A percentile compares a stretch with the other conserved stretches of the same genome.
Evolutionary conservation across 148 eudicot genomes (phyloP).

Genomic region (Gaultheria prostrata): DNA sequence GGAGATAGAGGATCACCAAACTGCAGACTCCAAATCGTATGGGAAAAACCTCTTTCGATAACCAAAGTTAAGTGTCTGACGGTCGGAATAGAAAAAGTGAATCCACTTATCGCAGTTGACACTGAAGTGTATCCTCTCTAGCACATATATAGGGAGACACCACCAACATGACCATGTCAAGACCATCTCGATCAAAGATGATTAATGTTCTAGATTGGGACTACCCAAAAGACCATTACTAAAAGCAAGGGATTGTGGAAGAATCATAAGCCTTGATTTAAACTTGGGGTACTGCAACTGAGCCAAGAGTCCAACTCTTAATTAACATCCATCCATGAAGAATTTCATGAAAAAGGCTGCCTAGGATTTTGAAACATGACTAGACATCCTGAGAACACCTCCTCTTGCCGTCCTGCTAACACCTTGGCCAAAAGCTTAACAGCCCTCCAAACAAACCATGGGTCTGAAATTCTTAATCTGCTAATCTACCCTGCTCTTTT

Average conservation of each 20-base stretch:
- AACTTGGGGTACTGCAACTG: not conserved
- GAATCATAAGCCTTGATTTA: not conserved
- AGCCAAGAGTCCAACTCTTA: not conserved
- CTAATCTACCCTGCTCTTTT: not conserved
- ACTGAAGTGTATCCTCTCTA: not conserved
- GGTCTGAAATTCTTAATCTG: not conserved
- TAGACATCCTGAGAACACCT: not conserved
- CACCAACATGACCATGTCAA: not conserved
- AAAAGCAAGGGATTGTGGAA: not conserved
- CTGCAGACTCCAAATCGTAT: not conserved
- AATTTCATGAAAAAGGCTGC: not conserved
- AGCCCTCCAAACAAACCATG: not conserved
- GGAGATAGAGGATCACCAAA: not conserved
- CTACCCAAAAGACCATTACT: not conserved
- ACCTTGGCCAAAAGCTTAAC: not conserved
- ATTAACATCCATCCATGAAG: not conserved
- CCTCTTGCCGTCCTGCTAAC: not conserved
- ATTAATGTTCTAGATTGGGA: not conserved
- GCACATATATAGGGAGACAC: not conserved
- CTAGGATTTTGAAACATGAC: not conserved
- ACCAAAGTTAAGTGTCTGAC: not conserved
- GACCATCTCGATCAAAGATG: not conserved
- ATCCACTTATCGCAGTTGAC: not conserved
- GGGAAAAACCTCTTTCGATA: not conserved
- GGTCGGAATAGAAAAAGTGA: not conserved